A percentile compares a stretch with the other conserved stretches of the same genome.
Evolutionary conservation across 2,329 filamentous ascomycete species (phyloP).

Genomic region (Setomelanomma holmii): DNA sequence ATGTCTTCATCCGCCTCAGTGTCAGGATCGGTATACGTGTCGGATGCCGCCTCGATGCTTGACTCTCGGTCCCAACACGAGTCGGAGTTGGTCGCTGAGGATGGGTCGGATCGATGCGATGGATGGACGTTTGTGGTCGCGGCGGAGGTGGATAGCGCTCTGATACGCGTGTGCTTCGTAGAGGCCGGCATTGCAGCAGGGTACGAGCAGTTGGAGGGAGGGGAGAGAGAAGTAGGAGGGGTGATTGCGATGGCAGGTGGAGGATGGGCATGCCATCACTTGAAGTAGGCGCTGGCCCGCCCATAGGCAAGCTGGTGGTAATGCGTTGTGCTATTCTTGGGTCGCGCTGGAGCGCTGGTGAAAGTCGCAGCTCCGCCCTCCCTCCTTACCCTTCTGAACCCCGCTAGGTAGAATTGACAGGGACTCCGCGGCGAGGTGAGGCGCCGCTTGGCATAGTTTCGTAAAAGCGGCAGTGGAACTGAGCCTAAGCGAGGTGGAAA

Average conservation of each 20-base stretch:
- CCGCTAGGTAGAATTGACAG: background rate
- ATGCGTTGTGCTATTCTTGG: no score
- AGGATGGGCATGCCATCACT: slow-evolving; percentile 11
- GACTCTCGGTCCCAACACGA: slow-evolving; percentile 7
- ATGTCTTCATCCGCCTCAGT: slow-evolving; percentile 10
- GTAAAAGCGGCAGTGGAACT: slow-evolving; percentile 7
- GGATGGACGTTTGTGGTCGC: slow-evolving; percentile 1
- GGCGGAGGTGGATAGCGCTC: slow-evolving; percentile 2
- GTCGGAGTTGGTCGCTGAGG: slow-evolving; percentile 1
- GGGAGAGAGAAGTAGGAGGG: no score
- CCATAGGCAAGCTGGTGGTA: slow-evolving; percentile 3
- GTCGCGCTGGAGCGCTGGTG: slow-evolving; percentile 1
- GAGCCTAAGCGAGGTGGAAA: slow-evolving; percentile 6
- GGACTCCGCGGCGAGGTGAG: background rate
- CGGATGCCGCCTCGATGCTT: slow-evolving; percentile 6
- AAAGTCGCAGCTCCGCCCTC: slow-evolving; percentile 4
- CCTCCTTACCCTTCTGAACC: background rate
- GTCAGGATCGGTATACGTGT: slow-evolving; percentile 17
- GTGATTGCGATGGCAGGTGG: slow-evolving; percentile 5
- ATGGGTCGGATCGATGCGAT: slow-evolving; percentile 10
- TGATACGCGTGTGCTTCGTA: slow-evolving; percentile 6
- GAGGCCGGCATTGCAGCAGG: slow-evolving; percentile 4
- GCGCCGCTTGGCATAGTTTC: slow-evolving; percentile 6
- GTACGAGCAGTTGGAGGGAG: slow-evolving; percentile 3
- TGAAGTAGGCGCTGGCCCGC: slow-evolving; percentile 11